Evolutionary conservation across 805 yeast species (phyloP).

Genomic region (Grigorovia transvaalensis): DNA sequence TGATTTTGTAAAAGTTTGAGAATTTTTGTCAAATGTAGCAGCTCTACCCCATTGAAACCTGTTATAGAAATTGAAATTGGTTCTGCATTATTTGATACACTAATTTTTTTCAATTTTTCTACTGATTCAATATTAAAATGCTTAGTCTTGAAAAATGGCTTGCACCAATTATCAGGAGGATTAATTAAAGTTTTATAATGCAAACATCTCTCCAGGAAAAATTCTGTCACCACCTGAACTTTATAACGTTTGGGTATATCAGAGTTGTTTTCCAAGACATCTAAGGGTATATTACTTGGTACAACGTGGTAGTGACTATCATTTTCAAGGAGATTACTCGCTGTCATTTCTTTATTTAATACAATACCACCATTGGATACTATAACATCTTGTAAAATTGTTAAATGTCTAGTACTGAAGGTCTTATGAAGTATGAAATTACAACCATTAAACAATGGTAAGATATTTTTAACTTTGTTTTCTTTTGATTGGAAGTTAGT

Average conservation of each 20-base stretch:
- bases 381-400: constrained; percentile 18
- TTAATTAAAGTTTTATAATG: constrained; percentile 39
- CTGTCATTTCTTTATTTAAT: not conserved
- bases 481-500: not conserved
- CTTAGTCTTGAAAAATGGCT: constrained; percentile 33
- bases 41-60: constrained; percentile 72
- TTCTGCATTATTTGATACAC: not conserved
- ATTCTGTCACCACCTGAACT: constrained; percentile 50
- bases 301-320: constrained; percentile 5
- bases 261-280: constrained; percentile 1
- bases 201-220: constrained; percentile 68
- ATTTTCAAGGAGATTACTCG: constrained; percentile 2
- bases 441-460: constrained; percentile 9
- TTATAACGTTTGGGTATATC: not conserved
- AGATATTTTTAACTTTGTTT: not conserved
- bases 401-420: constrained; percentile 13
- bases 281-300: constrained; percentile 16
- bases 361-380: constrained; percentile 18
- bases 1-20: constrained; percentile 38
- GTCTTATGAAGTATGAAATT: constrained; percentile 9
- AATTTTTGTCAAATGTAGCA: constrained; percentile 58
- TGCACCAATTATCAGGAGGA: constrained; percentile 52
- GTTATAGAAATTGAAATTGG: constrained; percentile 39
- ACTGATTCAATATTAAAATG: constrained; percentile 23
- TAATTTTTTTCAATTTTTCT: constrained; percentile 10